Conservation (phyloP, 495 filamentous ascomycete genomes). For the Hapsidospora chrysogenum region DNA sequence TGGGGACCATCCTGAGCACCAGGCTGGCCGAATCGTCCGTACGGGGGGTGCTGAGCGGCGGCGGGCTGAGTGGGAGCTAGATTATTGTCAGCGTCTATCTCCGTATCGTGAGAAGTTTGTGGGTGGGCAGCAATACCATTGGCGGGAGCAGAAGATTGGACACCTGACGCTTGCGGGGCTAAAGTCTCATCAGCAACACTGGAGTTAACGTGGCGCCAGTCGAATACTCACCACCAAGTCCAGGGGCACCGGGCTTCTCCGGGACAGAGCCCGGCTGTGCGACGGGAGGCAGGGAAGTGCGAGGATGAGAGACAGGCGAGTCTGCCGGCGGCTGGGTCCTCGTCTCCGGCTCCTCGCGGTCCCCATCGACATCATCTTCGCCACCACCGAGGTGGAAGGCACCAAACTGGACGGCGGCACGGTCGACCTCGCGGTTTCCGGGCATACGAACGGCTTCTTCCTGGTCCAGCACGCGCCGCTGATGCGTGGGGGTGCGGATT, state of each 20-base stretch:
- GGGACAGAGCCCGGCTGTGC: slow-evolving; percentile 26
- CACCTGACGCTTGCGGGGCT: not conserved
- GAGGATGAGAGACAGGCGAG: slow-evolving; percentile 77
- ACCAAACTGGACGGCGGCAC: slow-evolving; percentile 91
- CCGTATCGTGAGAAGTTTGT: no score
- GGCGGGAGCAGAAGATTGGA: slow-evolving; percentile 6
- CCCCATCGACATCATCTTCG: slow-evolving; percentile 74
- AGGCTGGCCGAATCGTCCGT: slow-evolving; percentile 49
- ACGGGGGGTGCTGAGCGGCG: slow-evolving; percentile 39
- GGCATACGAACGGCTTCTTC: slow-evolving; percentile 98
- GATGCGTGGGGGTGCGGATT: slow-evolving; percentile 53
- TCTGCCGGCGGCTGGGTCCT: slow-evolving; percentile 87
- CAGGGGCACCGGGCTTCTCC: slow-evolving; percentile 44
- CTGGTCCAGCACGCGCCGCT: slow-evolving; percentile 77
- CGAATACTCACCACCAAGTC: not conserved
- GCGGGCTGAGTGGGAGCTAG: slow-evolving; percentile 22
- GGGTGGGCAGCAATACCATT: slow-evolving; percentile 13
- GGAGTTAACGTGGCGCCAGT: not conserved
- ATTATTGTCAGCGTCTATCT: not conserved
- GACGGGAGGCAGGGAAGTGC: slow-evolving; percentile 76
- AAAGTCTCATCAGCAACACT: slow-evolving; percentile 1
- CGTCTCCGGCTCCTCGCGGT: slow-evolving; percentile 89
- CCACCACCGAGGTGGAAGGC: slow-evolving; percentile 82
- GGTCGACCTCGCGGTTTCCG: slow-evolving; percentile 89
- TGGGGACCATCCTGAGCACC: slow-evolving; percentile 44